These are phyloP conservation scores for Trichoderma lentiforme DNA, from an alignment of 2,329 filamentous ascomycete species.

Conservation along the genomic window DNA sequence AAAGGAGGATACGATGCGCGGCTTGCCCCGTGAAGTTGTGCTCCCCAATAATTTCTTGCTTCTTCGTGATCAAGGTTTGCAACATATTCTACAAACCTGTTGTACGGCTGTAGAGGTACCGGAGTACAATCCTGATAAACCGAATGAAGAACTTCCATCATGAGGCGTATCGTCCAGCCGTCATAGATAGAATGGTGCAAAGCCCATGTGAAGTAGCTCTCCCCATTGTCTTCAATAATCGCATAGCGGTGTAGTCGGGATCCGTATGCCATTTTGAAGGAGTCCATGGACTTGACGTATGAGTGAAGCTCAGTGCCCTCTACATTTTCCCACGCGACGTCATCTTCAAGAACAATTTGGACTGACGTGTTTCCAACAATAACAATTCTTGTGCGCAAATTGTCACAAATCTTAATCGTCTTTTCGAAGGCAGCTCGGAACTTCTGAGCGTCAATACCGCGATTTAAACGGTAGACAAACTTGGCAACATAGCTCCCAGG, in stretches of 20 bases:
- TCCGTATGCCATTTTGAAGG: background rate
- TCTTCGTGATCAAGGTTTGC: background rate
- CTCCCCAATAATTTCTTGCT: background rate
- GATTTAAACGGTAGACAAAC: background rate
- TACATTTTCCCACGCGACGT: background rate
- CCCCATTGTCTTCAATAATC: background rate
- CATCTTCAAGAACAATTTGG: background rate
- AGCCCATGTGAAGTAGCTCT: conserved; percentile 23
- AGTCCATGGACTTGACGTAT: background rate
- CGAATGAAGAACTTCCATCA: conserved; percentile 18
- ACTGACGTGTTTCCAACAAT: background rate
- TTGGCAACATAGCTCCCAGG: conserved; percentile 1
- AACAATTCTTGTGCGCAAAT: conserved; percentile 21
- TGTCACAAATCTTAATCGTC: background rate
- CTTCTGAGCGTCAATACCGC: background rate
- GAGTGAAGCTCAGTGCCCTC: background rate
- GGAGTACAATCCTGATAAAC: background rate
- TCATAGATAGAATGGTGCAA: conserved; percentile 31
- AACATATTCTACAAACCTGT: background rate
- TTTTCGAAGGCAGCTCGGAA: conserved; percentile 19
- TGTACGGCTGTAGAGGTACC: background rate
- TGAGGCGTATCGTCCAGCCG: conserved; percentile 25
- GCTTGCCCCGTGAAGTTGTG: background rate
- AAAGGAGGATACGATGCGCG: background rate
- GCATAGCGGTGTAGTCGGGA: background rate